phyloP scores from a whole-genome alignment of 495 filamentous ascomycete genomes.

The Talaromyces thailandensis region DNA sequence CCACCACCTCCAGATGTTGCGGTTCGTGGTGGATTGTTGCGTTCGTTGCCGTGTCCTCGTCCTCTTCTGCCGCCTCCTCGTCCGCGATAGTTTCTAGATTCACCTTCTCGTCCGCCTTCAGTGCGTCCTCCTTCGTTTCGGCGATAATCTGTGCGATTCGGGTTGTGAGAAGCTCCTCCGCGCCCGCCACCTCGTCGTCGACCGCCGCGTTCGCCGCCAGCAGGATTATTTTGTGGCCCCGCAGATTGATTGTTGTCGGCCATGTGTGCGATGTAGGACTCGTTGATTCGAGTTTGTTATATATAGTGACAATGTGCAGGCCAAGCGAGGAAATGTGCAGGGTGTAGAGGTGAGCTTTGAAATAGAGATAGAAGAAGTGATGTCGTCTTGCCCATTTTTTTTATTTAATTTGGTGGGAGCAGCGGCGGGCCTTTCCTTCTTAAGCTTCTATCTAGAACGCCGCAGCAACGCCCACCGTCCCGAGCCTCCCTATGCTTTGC shows the following conservation, averaged over 20 bases:
- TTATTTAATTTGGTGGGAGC: background rate
- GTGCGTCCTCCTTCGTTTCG: background rate
- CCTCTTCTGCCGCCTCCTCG: slow-evolving; percentile 4
- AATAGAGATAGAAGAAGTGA: background rate
- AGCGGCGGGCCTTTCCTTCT: background rate
- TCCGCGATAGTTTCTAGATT: slow-evolving; percentile 1
- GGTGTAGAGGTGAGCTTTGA: background rate
- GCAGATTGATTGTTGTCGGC: background rate
- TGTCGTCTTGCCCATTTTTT: background rate
- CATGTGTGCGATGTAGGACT: background rate
- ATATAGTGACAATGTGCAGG: background rate
- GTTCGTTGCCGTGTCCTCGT: background rate
- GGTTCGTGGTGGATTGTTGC: background rate
- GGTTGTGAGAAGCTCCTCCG: background rate
- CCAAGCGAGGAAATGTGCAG: background rate
- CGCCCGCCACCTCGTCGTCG: slow-evolving; percentile 12
- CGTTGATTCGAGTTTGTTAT: background rate
- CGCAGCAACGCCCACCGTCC: background rate
- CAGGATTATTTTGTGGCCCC: background rate
- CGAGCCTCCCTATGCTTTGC: background rate
- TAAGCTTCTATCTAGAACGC: background rate
- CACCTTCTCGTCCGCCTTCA: background rate
- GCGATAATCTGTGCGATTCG: background rate
- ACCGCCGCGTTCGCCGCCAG: slow-evolving; percentile 9
- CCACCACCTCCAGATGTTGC: background rate